Evolutionary conservation across 495 filamentous ascomycete species (phyloP), one percentile per base, ranked within the genome.

Genomic region (Cryomyces minteri): DNA sequence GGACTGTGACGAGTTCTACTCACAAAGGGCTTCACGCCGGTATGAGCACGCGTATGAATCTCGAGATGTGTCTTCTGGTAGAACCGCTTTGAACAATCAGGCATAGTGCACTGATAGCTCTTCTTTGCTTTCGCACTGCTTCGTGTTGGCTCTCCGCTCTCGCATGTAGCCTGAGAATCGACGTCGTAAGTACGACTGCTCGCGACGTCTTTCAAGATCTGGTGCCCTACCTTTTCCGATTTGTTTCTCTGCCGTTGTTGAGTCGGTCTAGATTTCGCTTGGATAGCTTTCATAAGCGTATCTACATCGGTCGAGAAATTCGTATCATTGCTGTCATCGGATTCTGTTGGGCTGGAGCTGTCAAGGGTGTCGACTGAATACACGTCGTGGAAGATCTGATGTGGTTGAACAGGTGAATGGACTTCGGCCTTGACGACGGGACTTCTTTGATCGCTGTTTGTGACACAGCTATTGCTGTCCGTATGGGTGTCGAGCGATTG

Each of bases 1-100:
- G 34, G 9, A 38, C 9, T 38, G 34, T 34, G 18, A 37, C 5
- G 18, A 2, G 18, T 25, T 25, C 18, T 25, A 70, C 84, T 69
- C 62, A 94, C 84, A 65, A 88, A 94, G 48, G 88, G 88, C 51
- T 86, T 85, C 41, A 86, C 76, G 14, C 88, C 88, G 4, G 88
- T 94, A 55, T 96, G 88, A 6, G 86, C 80, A 55, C 88, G 73
- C 39, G 72, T 80, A 55, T 96, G 88, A 34, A 92, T 95, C 48
- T 93, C 85, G 34, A 94, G 70, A 58, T 95, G 87, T 3, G 88
- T 95, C 61, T 88, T 94, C 58, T 96, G 88, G 46, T 76, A 75
- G 61, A 94, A 94, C 49, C 69, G 74, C 65, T 90, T 94, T 47
- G 71, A 66, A 54, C 88, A 96, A 10, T 77, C 73, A 9, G 76